Conservation (phyloP, 495 filamentous ascomycete genomes). For the Haplographium delicatum region DNA sequence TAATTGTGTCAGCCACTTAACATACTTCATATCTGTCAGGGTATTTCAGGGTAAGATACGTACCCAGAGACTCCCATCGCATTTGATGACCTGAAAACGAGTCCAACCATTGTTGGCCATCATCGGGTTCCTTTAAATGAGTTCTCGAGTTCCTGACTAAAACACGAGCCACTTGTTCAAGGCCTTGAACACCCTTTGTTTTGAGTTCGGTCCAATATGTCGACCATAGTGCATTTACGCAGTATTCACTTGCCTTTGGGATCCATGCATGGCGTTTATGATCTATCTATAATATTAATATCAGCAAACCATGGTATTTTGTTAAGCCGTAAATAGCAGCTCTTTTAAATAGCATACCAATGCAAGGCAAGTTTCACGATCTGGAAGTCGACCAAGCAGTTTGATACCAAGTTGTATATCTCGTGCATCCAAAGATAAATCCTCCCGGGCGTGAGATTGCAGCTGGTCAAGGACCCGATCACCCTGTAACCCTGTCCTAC, state of each 20-base stretch:
- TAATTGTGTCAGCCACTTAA: slow-evolving; percentile 8
- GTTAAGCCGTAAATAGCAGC: slow-evolving; percentile 1
- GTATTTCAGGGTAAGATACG: too few species aligned
- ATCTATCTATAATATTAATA: too few species aligned
- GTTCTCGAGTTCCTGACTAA: slow-evolving; percentile 17
- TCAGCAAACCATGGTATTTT: too few species aligned
- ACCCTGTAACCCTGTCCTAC: slow-evolving; percentile 7
- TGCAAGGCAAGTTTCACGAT: slow-evolving; percentile 14
- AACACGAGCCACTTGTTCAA: slow-evolving; percentile 8
- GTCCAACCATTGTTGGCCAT: slow-evolving; percentile 16
- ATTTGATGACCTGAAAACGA: slow-evolving; percentile 17
- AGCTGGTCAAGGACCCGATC: slow-evolving; percentile 15
- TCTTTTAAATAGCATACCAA: slow-evolving; percentile 16
- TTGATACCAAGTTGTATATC: slow-evolving; percentile 15
- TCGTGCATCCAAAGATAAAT: not conserved
- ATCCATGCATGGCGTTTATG: too few species aligned
- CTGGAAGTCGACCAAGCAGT: slow-evolving; percentile 12
- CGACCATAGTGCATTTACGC: slow-evolving; percentile 11
- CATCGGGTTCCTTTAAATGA: slow-evolving; percentile 15
- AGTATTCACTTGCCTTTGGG: not conserved
- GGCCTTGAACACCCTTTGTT: slow-evolving; percentile 5
- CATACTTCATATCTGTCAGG: too few species aligned
- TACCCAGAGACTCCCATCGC: slow-evolving; percentile 22
- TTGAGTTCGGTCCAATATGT: slow-evolving; percentile 10
- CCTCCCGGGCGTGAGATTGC: slow-evolving; percentile 11